Evolutionary conservation across 805 yeast species (phyloP), one percentile per base, ranked within the genome.

Genomic region (Cyberlindnera maclurae): DNA sequence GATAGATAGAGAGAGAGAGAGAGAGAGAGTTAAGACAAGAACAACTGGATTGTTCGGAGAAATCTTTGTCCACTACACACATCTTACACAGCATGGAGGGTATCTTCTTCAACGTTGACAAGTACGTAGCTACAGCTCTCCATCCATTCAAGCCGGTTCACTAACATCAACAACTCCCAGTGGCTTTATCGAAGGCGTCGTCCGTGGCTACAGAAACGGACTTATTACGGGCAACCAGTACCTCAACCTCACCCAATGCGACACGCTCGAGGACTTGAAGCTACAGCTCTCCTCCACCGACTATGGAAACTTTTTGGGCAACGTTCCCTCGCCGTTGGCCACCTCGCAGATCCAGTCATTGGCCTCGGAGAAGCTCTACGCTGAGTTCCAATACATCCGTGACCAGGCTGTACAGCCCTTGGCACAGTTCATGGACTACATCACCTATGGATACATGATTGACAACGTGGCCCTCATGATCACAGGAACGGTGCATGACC

Each of bases 371-470:
- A 86, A 83, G 59, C 66, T 93, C 42, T 82, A 79, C 54, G 77
- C 76, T 31, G 95, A 93, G 60, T 93, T 88, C 64, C 79, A 83
- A 47, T 90, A 88, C 62, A 70, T 93, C 39, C 77, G 83, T 47
- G 74, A 83, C 33, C 96, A 90, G 60, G 79, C 96, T 4, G 79
- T 82, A 27, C 88, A 87, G 43, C 82, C 81, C 26, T 67, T 90
- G 55, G 68, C 86, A 31, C 76, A 79, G 59, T 88, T 90, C 57
- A 73, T 93, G 78, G 96, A 94, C 60, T 94, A 68, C 60, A 87
- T 94, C 58, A 82, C 94, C 33, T 93, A 89, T 58, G 94, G 97
- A 10, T 93, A 94, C 65, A 93, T 93, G 99, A 94, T 93, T 56
- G 98, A 93, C 65, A 93, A 93, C 61, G 96, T 93, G 29, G 85